Base-by-base conservation (phyloP, 2,329 filamentous ascomycete genomes). In the Arthrocladium fulminans region DNA sequence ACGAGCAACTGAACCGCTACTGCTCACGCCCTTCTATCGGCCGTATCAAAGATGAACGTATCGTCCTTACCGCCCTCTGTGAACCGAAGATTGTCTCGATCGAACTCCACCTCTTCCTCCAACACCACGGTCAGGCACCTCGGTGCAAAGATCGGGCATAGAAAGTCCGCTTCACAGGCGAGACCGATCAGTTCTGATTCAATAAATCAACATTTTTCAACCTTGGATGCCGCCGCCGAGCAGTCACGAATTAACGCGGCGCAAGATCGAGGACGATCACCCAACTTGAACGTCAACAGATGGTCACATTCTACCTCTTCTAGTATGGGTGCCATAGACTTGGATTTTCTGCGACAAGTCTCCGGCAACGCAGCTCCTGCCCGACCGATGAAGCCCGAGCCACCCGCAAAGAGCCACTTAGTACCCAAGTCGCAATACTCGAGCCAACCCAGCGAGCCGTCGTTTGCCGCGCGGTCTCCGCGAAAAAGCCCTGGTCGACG, bases 281-380 rank as follows among this genome's bases (percentile, higher is more conserved):
- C 47, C 32, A 58, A 56, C 45, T 42, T 55, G 13, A 75, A 72
- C 51, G 63, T 77, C 46, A 75, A 78, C 58, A 73, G 76, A 54
- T 79, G 75, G 75, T 79, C 76, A 29, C 75, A 78, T 54, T 77
- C 73, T 15, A 78, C 75, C 20, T 62, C 68, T 24, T 75, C 73
- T 40, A 76, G 72, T 61, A 67, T 65, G 40, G 55, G 58, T 41
- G 62, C 59, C 3, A 50, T 59, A 19, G 50, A 57, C 24, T 51
- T 55, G 49, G 52, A 56, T 27, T 42, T 54, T 38, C 45, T 51
- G 10, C 54, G 55, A 10, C 34, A 47, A n/a, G 35, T 27, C 22
- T 7, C 30, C 9, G 24, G 22, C 20, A 40, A 29, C 30, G 22
- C 34, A 40, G 45, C 10, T 10, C 22, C 45, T 8, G n/a, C 45